These are phyloP conservation scores for Beauveria sp. DNA, from an alignment of 2,329 filamentous ascomycete genomes.

Conservation along the genomic window DNA sequence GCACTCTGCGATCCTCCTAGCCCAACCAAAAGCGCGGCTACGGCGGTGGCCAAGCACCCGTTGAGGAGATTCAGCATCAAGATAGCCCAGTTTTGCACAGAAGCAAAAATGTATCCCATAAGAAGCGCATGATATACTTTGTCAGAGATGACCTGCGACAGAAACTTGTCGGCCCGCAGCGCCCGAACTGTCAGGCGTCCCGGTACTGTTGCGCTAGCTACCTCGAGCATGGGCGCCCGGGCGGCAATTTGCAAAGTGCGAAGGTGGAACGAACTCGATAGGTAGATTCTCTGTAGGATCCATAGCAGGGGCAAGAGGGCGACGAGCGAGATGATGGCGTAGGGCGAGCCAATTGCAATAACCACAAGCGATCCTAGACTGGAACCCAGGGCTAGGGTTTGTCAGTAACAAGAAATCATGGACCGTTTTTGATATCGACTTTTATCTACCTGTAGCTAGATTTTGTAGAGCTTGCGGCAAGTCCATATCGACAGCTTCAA, in stretches of 20 bases:
- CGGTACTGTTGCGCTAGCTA: background rate
- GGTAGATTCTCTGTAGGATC: background rate
- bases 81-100: background rate
- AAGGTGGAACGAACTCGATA: background rate
- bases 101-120: background rate
- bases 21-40: background rate
- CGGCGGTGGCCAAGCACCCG: background rate
- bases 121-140: background rate
- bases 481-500: background rate
- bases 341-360: slow-evolving; percentile 1
- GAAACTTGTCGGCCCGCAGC: background rate
- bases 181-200: background rate
- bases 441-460: background rate
- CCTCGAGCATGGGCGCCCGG: slow-evolving; percentile 1
- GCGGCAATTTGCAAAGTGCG: background rate
- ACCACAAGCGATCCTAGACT: background rate
- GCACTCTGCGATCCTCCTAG: background rate
- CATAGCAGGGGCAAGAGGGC: background rate
- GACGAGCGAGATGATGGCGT: background rate
- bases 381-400: background rate
- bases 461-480: background rate
- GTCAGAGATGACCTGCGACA: background rate
- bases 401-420: too few relatives aligned
- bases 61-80: background rate
- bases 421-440: too few relatives aligned